Percentiles rank a stretch among this genome's conserved stretches.
phyloP scores from a whole-genome alignment of 2,329 filamentous ascomycete genomes.

The Hymenoscyphus occultus region DNA sequence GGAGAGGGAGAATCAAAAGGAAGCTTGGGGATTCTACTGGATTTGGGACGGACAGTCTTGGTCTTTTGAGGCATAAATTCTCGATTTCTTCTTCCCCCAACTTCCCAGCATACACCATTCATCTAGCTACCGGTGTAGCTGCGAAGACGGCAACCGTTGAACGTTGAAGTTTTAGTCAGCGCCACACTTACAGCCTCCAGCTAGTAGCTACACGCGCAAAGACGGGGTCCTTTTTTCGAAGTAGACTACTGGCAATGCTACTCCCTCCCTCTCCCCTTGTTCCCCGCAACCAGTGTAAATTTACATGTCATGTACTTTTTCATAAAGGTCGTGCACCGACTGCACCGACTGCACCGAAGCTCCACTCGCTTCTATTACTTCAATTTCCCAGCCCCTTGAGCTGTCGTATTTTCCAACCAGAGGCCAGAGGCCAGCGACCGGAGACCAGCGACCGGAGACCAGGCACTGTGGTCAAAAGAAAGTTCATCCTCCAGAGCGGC shows the following conservation, averaged over 20 bases:
- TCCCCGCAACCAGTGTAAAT: not conserved
- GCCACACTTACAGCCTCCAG: not conserved
- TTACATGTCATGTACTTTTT: not conserved
- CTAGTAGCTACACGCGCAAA: too few relatives aligned
- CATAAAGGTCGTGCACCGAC: not conserved
- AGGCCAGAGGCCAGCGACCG: not conserved
- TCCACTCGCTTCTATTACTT: not conserved
- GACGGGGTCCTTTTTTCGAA: not conserved
- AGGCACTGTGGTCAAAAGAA: not conserved
- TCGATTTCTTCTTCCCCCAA: not conserved
- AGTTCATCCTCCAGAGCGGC: not conserved
- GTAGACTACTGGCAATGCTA: not conserved
- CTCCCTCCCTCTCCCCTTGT: not conserved
- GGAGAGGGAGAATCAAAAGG: not conserved
- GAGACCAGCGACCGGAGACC: not conserved
- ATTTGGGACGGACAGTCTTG: too few relatives aligned
- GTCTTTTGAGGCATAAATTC: not conserved
- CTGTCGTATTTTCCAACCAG: not conserved
- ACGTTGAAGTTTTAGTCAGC: not conserved
- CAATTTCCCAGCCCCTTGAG: not conserved
- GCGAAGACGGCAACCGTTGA: not conserved
- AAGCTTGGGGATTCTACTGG: not conserved
- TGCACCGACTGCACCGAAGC: not conserved
- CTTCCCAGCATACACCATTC: not conserved
- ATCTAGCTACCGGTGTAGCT: not conserved